Evolutionary conservation across 306 rosid genomes (phyloP).

Genomic region (Prunus campanulata): DNA sequence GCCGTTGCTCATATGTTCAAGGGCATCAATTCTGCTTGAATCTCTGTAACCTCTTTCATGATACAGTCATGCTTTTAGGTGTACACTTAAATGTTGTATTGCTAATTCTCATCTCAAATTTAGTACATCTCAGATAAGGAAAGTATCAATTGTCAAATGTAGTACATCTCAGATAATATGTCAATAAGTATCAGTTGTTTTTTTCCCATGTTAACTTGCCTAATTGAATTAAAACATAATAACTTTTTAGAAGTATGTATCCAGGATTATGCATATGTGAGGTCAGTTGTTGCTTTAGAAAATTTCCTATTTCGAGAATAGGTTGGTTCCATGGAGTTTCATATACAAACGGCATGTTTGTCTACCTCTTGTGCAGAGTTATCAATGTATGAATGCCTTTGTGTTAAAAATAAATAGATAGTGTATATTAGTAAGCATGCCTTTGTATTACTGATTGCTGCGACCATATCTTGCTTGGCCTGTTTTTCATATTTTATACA

Average conservation of each 20-base stretch:
- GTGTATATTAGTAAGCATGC: not conserved
- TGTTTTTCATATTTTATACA: not conserved
- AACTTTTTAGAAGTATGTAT: not conserved
- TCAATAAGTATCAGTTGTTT: not conserved
- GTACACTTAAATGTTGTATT: too few species aligned
- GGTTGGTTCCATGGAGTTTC: slow-evolving; percentile 37
- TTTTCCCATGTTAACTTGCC: not conserved
- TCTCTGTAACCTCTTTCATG: not conserved
- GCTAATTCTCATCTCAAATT: too few species aligned
- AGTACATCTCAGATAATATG: too few species aligned
- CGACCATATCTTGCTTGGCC: not conserved
- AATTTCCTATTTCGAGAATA: slow-evolving; percentile 19
- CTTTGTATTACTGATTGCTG: not conserved
- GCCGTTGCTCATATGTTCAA: not conserved
- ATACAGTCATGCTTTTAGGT: not conserved
- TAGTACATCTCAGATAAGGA: too few species aligned
- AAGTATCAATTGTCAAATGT: too few species aligned
- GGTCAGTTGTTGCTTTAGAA: slow-evolving; percentile 30
- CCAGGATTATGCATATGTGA: slow-evolving; percentile 15
- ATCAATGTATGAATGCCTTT: not conserved
- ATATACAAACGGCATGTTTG: slow-evolving; percentile 35
- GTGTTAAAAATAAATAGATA: too few species aligned
- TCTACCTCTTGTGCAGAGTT: slow-evolving; percentile 55
- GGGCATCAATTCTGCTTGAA: not conserved
- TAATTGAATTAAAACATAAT: not conserved